Conservation (phyloP, 352 stramenopile species). For the Phytophthora fragariae region DNA sequence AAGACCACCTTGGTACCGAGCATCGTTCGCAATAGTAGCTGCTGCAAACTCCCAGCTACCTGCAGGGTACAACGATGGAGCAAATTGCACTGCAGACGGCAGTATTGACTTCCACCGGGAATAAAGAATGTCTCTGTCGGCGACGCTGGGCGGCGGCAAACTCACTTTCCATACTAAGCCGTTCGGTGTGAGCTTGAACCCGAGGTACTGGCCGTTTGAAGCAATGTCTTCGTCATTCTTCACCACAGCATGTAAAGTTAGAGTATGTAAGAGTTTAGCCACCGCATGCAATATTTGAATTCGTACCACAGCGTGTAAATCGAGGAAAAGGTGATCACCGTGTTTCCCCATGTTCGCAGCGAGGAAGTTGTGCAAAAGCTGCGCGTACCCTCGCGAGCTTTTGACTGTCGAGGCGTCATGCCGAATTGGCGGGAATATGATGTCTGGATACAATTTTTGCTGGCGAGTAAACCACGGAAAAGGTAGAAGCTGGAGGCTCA, state of each 20-base stretch:
- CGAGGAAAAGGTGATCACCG: slow-evolving; percentile 49
- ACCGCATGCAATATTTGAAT: background rate
- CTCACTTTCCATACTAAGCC: slow-evolving; percentile 61
- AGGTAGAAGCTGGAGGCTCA: slow-evolving; percentile 85
- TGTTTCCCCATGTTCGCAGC: slow-evolving; percentile 40
- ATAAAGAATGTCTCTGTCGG: slow-evolving; percentile 21
- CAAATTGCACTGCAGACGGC: slow-evolving; percentile 7
- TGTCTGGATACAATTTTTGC: slow-evolving; percentile 42
- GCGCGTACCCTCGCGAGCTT: slow-evolving; percentile 48
- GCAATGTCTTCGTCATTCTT: slow-evolving; percentile 58
- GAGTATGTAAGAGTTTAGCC: background rate
- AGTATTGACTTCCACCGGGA: slow-evolving; percentile 25
- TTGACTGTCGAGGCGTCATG: slow-evolving; percentile 47
- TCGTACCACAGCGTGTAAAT: slow-evolving; percentile 64
- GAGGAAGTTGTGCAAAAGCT: slow-evolving; percentile 55
- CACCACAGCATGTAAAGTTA: background rate
- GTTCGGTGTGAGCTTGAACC: slow-evolving; percentile 49
- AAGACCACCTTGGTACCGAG: slow-evolving; percentile 55
- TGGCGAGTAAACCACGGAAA: slow-evolving; percentile 83
- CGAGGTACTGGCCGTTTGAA: slow-evolving; percentile 46
- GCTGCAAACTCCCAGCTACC: slow-evolving; percentile 70
- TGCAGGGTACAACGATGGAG: slow-evolving; percentile 25
- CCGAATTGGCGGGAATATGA: slow-evolving; percentile 50
- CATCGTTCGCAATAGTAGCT: slow-evolving; percentile 58
- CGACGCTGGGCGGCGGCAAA: slow-evolving; percentile 14